phyloP scores from a whole-genome alignment of 768 basidiomycete species.

The Rhizopogon sp. region DNA sequence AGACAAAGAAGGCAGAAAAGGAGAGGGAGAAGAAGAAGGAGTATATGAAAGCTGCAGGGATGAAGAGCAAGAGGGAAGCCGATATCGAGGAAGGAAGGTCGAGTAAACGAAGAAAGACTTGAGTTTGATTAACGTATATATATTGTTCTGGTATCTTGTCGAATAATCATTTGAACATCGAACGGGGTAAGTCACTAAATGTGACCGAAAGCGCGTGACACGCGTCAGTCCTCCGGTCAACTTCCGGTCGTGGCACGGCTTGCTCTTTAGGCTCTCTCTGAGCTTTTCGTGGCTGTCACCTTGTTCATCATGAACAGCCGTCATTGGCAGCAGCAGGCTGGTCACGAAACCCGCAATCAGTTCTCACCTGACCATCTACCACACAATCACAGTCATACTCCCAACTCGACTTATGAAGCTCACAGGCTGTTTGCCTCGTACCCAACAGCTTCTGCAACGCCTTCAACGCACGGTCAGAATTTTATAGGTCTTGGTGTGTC shows the following conservation, averaged over 20 bases:
- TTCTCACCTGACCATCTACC: constrained; percentile 9
- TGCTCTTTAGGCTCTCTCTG: neutral
- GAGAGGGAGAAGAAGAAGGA: constrained; percentile 76
- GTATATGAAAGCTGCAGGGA: constrained; percentile 64
- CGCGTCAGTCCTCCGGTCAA: neutral
- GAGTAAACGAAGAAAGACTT: constrained; percentile 49
- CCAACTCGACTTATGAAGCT: constrained; percentile 60
- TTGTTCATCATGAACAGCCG: constrained; percentile 18
- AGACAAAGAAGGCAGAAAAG: constrained; percentile 55
- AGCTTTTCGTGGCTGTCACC: neutral
- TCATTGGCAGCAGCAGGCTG: constrained; percentile 19
- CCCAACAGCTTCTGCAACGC: constrained; percentile 72
- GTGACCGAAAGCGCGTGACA: constrained; percentile 3
- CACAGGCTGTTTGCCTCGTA: constrained; percentile 64
- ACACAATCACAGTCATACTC: constrained; percentile 14
- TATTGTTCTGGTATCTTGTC: neutral
- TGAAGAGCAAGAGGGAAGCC: constrained; percentile 64
- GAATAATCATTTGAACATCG: too few relatives aligned
- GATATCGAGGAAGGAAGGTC: constrained; percentile 54
- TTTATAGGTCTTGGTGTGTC: neutral
- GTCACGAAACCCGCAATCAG: constrained; percentile 10
- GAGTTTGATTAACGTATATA: neutral
- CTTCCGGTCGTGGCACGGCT: neutral
- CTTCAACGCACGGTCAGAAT: constrained; percentile 64
- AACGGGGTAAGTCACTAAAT: neutral